Percentiles rank a stretch among this genome's conserved stretches.
Evolutionary conservation across 768 basidiomycete genomes (phyloP).

Genomic region (Heimioporus sp.): DNA sequence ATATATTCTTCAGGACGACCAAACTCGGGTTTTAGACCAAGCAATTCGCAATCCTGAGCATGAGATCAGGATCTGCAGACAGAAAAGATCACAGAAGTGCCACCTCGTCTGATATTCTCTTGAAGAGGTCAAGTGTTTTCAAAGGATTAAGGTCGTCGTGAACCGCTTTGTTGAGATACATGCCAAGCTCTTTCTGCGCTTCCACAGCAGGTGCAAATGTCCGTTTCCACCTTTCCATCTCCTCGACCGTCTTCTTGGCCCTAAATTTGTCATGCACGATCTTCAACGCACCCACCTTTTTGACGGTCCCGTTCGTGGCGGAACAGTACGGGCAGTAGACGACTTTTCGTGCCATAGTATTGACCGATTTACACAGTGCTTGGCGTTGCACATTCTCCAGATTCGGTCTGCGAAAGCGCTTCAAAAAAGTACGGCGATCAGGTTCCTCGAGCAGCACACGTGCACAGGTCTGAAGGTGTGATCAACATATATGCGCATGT

Average conservation of each 20-base stretch:
- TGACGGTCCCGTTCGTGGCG: constrained; percentile 91
- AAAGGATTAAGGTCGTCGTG: constrained; percentile 94
- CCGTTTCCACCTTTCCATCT: constrained; percentile 84
- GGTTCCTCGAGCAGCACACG: constrained; percentile 86
- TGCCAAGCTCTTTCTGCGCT: constrained; percentile 81
- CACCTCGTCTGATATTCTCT: constrained; percentile 89
- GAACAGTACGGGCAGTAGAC: constrained; percentile 93
- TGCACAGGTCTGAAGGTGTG: constrained; percentile 72
- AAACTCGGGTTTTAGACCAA: constrained; percentile 84
- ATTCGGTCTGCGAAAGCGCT: constrained; percentile 85
- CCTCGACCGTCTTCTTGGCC: constrained; percentile 87
- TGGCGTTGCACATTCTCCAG: constrained; percentile 93
- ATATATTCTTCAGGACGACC: constrained; percentile 96
- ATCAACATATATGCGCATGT: neutral
- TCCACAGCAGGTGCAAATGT: constrained; percentile 81
- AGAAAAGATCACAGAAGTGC: constrained; percentile 2
- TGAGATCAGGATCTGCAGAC: constrained; percentile 1
- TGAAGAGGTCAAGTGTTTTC: constrained; percentile 90
- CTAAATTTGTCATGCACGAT: constrained; percentile 98
- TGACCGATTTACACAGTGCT: constrained; percentile 78
- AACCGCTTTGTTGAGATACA: constrained; percentile 83
- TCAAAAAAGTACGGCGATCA: constrained; percentile 80
- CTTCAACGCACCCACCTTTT: constrained; percentile 91
- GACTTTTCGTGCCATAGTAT: constrained; percentile 83
- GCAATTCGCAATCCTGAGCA: constrained; percentile 85